Base-by-base conservation (phyloP, 2,329 filamentous ascomycete species). In the Pseudocercospora ulei region DNA sequence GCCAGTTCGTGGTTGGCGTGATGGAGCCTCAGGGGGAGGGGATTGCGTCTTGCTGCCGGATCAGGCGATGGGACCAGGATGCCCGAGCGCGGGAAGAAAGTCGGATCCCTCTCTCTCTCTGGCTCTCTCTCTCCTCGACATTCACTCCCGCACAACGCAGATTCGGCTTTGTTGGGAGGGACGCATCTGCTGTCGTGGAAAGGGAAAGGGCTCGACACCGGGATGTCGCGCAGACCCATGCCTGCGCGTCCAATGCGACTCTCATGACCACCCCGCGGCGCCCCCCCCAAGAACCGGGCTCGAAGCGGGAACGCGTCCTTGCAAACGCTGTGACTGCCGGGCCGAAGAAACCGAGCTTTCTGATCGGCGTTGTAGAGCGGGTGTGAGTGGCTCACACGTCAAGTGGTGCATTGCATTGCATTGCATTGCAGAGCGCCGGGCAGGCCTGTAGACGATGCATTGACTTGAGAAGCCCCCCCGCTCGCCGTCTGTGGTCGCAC, bases 281-380 rank as follows among this genome's bases (percentile, higher is more conserved):
- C n/a, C n/a, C n/a, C n/a, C 45, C 35, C 47, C 47, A 41, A 44
- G 31, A 43, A 50, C 47, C 47, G 44, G 47, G 47, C 48, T 46
- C 39, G 35, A 19, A 36, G 38, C 26, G 37, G 37, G 33, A 33
- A 42, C 26, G 33, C 25, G 22, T 35, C 35, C 38, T 35, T 38
- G 42, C 27, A 38, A 38, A 41, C 40, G 47, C 29, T 36, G 47
- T 48, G 47, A 19, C 11, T 34, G 19, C 7, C 44, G 47, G 42
- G 22, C 44, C 41, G 45, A 9, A n/a, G 19, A 39, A 27, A 24
- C 40, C 38, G 16, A 40, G 28, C 28, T n/a, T n/a, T n/a, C n/a
- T n/a, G n/a, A n/a, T n/a, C n/a, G n/a, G n/a, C n/a, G n/a, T n/a
- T n/a, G n/a, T n/a, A n/a, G n/a, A n/a, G n/a, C n/a, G n/a, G 35